Percentiles rank a stretch among this genome's conserved stretches.
These are phyloP conservation scores for Arthroderma uncinatum DNA, from an alignment of 2,329 filamentous ascomycete species.

Conservation along the genomic window DNA sequence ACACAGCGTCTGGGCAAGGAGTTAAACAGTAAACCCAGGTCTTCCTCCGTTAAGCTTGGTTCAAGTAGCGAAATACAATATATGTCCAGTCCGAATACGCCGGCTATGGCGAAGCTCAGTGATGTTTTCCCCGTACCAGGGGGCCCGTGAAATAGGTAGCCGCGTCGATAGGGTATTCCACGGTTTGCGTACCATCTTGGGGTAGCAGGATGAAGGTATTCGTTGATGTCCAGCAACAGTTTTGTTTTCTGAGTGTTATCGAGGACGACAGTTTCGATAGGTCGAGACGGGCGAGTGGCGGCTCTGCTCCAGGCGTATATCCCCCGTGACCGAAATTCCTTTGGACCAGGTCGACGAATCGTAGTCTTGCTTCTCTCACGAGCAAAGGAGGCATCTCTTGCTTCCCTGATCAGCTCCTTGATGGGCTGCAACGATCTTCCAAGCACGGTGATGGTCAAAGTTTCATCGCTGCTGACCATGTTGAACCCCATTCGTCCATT, in stretches of 20 bases:
- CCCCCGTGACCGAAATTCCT: slow-evolving; percentile 22
- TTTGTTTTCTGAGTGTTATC: slow-evolving; percentile 32
- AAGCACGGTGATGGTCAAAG: slow-evolving; percentile 37
- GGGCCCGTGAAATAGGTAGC: slow-evolving; percentile 93
- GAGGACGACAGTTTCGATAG: slow-evolving; percentile 65
- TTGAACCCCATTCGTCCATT: slow-evolving; percentile 12
- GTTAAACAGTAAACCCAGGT: slow-evolving; percentile 49
- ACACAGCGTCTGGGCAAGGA: slow-evolving; percentile 52
- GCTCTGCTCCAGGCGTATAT: slow-evolving; percentile 16
- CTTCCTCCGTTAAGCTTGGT: slow-evolving; percentile 50
- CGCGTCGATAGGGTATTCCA: slow-evolving; percentile 61
- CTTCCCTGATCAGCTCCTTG: slow-evolving; percentile 36
- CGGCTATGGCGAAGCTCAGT: slow-evolving; percentile 55
- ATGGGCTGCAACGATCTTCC: slow-evolving; percentile 40
- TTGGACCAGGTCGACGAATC: slow-evolving; percentile 37
- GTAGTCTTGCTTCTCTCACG: slow-evolving; percentile 35
- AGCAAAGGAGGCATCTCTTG: slow-evolving; percentile 36
- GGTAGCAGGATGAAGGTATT: slow-evolving; percentile 8
- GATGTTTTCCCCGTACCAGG: slow-evolving; percentile 97
- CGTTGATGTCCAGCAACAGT: slow-evolving; percentile 7
- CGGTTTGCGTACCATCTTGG: slow-evolving; percentile 19
- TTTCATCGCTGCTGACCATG: slow-evolving; percentile 28
- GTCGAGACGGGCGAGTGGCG: slow-evolving; percentile 36
- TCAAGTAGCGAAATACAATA: slow-evolving; percentile 56
- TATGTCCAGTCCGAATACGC: slow-evolving; percentile 55